phyloP scores from a whole-genome alignment of 2,329 filamentous ascomycete species.

The Monosporascus sp. region DNA sequence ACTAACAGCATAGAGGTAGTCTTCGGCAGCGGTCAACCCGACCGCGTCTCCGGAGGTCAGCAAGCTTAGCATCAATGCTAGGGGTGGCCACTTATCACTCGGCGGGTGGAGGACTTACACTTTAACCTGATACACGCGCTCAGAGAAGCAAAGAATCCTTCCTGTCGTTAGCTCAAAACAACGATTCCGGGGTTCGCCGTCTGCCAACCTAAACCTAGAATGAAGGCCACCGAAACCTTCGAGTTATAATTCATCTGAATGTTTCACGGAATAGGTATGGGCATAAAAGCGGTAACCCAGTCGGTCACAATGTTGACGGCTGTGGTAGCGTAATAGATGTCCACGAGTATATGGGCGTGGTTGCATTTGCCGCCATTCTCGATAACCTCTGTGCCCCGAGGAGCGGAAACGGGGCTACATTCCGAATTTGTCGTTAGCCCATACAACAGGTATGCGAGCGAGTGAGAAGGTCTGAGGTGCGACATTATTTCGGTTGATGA shows the following conservation, averaged over 20 bases:
- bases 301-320: slow-evolving; percentile 16
- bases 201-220: slow-evolving; percentile 12
- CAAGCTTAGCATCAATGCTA: not conserved
- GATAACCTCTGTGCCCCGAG: slow-evolving; percentile 8
- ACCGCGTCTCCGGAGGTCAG: slow-evolving; percentile 6
- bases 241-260: slow-evolving; percentile 14
- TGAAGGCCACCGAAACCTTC: slow-evolving; percentile 13
- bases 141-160: slow-evolving; percentile 11
- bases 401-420: slow-evolving; percentile 8
- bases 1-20: slow-evolving; percentile 12
- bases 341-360: slow-evolving; percentile 7
- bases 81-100: no score
- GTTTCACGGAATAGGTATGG: slow-evolving; percentile 16
- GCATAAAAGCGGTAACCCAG: slow-evolving; percentile 14
- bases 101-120: not conserved
- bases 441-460: no score
- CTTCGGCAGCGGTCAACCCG: slow-evolving; percentile 8
- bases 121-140: slow-evolving; percentile 14
- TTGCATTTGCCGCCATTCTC: slow-evolving; percentile 8
- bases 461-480: no score
- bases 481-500: no score
- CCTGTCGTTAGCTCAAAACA: not conserved
- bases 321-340: slow-evolving; percentile 16
- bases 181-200: not conserved
- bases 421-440: not conserved